A percentile compares a stretch with the other conserved stretches of the same genome.
Evolutionary conservation across 768 basidiomycete species (phyloP).

Genomic region (Gelatoporia subvermispora): DNA sequence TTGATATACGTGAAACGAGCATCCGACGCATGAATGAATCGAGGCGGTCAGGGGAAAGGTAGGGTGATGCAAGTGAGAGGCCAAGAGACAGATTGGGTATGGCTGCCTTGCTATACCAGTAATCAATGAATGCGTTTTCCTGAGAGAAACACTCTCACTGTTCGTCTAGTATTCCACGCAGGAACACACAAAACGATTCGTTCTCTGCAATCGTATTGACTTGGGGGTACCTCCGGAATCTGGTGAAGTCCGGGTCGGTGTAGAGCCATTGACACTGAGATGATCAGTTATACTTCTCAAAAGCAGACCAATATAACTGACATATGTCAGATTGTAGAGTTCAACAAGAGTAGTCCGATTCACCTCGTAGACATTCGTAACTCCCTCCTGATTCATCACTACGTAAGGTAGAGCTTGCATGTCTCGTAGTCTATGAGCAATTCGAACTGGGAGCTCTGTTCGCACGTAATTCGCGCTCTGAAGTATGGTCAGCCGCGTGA

Average conservation of each 20-base stretch:
- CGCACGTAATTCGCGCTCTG: slow-evolving; percentile 90
- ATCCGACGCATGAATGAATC: slow-evolving; percentile 89
- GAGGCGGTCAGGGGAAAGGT: slow-evolving; percentile 70
- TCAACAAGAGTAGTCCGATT: slow-evolving; percentile 20
- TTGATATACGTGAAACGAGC: slow-evolving; percentile 86
- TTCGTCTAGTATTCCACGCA: slow-evolving; percentile 58
- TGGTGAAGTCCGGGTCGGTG: slow-evolving; percentile 5
- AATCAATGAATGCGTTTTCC: slow-evolving; percentile 6
- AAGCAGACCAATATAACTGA: slow-evolving; percentile 83
- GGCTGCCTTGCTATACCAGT: slow-evolving; percentile 54
- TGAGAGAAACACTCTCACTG: slow-evolving; percentile 47
- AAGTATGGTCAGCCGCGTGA: not conserved
- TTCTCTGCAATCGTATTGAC: slow-evolving; percentile 74
- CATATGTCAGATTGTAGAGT: not conserved
- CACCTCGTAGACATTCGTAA: slow-evolving; percentile 82
- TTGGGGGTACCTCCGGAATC: slow-evolving; percentile 58
- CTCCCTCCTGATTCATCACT: slow-evolving; percentile 80
- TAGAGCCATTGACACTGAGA: too few relatives aligned
- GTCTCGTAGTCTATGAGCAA: slow-evolving; percentile 83
- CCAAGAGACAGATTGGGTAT: slow-evolving; percentile 83
- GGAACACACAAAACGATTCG: slow-evolving; percentile 69
- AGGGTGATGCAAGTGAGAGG: slow-evolving; percentile 77
- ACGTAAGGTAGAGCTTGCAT: slow-evolving; percentile 82
- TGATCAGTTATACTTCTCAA: slow-evolving; percentile 57
- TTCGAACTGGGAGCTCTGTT: slow-evolving; percentile 81